Evolutionary conservation across 2,329 filamentous ascomycete genomes (phyloP).

Genomic region (Hymenoscyphus infarciens): DNA sequence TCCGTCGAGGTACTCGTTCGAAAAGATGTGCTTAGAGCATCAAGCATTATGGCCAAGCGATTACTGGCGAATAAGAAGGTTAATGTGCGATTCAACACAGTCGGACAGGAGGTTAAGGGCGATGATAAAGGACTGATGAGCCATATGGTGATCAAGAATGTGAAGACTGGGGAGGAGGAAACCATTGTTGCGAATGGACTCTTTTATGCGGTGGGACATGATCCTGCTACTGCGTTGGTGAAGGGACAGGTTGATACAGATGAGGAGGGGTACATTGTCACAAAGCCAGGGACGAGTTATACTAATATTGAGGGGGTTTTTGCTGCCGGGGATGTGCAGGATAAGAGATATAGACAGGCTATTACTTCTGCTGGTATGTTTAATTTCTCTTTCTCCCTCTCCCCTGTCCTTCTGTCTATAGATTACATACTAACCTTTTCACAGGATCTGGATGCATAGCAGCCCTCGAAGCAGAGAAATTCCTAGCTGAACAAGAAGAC

Average conservation of each 20-base stretch:
- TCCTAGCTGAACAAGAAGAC: slow-evolving; percentile 62
- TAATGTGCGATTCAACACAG: slow-evolving; percentile 81
- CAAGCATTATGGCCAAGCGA: slow-evolving; percentile 86
- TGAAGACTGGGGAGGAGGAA: slow-evolving; percentile 70
- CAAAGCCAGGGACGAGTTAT: slow-evolving; percentile 80
- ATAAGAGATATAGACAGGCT: slow-evolving; percentile 96
- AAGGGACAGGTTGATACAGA: slow-evolving; percentile 89
- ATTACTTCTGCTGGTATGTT: slow-evolving; percentile 90
- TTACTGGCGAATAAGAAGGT: slow-evolving; percentile 83
- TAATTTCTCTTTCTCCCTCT: neutral
- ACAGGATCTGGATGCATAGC: slow-evolving; percentile 90
- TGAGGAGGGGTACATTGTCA: slow-evolving; percentile 85
- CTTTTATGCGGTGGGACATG: slow-evolving; percentile 97
- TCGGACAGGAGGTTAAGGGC: slow-evolving; percentile 79
- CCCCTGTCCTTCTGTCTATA: neutral
- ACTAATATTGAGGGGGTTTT: slow-evolving; percentile 92
- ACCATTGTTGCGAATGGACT: slow-evolving; percentile 86
- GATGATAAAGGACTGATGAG: slow-evolving; percentile 85
- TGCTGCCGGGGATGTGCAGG: slow-evolving; percentile 95
- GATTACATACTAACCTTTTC: slow-evolving; percentile 21
- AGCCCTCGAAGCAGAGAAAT: slow-evolving; percentile 94
- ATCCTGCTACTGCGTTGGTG: slow-evolving; percentile 86
- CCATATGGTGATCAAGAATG: slow-evolving; percentile 79
- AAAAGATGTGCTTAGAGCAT: slow-evolving; percentile 79
- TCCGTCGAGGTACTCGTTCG: slow-evolving; percentile 93